Evolutionary conservation across 1,139 yeast species (phyloP), one percentile per base, ranked within the genome.

Genomic region (Taiozyma onychis): DNA sequence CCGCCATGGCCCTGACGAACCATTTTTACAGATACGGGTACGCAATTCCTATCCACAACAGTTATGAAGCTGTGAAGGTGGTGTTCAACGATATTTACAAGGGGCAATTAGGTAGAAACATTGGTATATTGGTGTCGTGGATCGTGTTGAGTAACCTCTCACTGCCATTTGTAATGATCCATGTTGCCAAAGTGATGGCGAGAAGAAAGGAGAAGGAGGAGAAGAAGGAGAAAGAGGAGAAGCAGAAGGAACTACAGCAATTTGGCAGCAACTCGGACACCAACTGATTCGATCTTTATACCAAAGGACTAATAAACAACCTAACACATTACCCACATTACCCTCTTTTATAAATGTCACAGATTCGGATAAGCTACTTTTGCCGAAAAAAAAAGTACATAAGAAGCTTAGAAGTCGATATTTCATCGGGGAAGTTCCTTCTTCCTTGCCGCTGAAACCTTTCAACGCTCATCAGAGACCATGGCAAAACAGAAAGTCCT

Each of bases 41-140:
- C 59, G 84, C 80, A 4, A 67, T 81, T 66, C 91, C 91, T 0
- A 74, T 85, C 59, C 77, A 76, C 61, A 81, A 83, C 57, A 76
- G 79, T 1, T 75, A 73, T 46, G 82, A 78, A 50, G 70, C 79
- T 26, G 69, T 73, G 55, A 76, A 77, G 58, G 83, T 83, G 13
- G 73, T 83, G 16, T 73, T 84, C 53, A 78, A 79, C 57, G 68
- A 81, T 60, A 70, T 83, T 1, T 76, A 79, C 61, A 80, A 77
- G 60, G 80, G 80, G 1, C 62, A 74, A 27, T 57, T 84, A 64
- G 88, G 88, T 3, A 66, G 81, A 54, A 74, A 81, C 57, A 68
- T 79, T 45, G 87, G 85, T 37, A 68, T 85, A 3, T 62, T 84
- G 54, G 59, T 76, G 7, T 80, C 76, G 1, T 85, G 90, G 90